Percentiles rank a stretch among this genome's conserved stretches.
Conservation (phyloP, 2,329 filamentous ascomycete genomes). For the Calonectria pseudoreteaudii region DNA sequence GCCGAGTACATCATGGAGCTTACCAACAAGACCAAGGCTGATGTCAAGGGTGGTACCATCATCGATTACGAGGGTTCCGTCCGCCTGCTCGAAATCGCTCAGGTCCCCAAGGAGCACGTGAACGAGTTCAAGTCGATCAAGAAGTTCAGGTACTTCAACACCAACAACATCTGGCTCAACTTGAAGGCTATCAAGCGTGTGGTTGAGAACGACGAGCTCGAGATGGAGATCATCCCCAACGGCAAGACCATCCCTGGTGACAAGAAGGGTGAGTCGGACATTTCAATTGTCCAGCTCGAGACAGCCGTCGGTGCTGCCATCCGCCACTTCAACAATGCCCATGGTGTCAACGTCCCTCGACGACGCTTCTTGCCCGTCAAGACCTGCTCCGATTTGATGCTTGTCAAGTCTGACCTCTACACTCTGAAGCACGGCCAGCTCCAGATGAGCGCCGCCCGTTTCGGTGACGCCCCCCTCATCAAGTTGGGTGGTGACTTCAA, state of each 20-base stretch:
- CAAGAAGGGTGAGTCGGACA: slow-evolving; percentile 99
- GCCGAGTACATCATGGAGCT: slow-evolving; percentile 99
- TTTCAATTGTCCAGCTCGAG: slow-evolving; percentile 98
- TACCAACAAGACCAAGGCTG: slow-evolving; percentile 99
- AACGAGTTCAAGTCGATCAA: slow-evolving; percentile 99
- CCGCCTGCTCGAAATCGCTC: slow-evolving; percentile 96
- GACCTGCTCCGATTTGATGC: slow-evolving; percentile 99
- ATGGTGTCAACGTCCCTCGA: slow-evolving; percentile 98
- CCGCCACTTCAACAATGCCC: slow-evolving; percentile 97
- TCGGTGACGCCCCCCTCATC: slow-evolving; percentile 96
- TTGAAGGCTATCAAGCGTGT: slow-evolving; percentile 97
- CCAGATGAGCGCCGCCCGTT: slow-evolving; percentile 95
- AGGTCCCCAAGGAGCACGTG: slow-evolving; percentile 99
- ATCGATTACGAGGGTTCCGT: slow-evolving; percentile 99
- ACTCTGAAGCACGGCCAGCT: slow-evolving; percentile 98
- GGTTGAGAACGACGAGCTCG: slow-evolving; percentile 97
- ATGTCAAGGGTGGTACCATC: slow-evolving; percentile 99
- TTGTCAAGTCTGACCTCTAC: slow-evolving; percentile 99
- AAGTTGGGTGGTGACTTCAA: slow-evolving; percentile 99
- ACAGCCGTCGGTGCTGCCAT: slow-evolving; percentile 98
- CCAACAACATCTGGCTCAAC: slow-evolving; percentile 99
- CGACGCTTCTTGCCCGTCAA: slow-evolving; percentile 99
- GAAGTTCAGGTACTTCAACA: slow-evolving; percentile 99
- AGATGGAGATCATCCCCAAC: slow-evolving; percentile 99
- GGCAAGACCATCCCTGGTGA: slow-evolving; percentile 98